These are phyloP conservation scores for Macrolepiota dolichaula DNA, from an alignment of 768 basidiomycete species.

Conservation along the genomic window DNA sequence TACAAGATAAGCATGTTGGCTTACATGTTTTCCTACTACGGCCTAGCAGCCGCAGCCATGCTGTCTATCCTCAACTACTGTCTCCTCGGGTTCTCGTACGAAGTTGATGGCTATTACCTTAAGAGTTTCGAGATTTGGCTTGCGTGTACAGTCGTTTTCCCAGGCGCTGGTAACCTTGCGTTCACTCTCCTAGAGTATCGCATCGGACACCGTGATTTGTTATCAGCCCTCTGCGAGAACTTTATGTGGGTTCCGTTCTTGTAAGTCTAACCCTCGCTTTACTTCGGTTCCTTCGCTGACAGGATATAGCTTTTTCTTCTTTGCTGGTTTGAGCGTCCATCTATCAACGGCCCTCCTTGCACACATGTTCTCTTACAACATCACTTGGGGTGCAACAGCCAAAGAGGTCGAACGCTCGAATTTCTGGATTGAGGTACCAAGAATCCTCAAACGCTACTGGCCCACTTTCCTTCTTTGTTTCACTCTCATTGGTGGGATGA, in stretches of 20 bases:
- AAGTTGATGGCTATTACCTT: slow-evolving; percentile 69
- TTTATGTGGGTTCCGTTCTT: slow-evolving; percentile 72
- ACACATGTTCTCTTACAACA: slow-evolving; percentile 74
- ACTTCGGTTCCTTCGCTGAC: neutral
- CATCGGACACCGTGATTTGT: slow-evolving; percentile 51
- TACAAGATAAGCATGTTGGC: slow-evolving; percentile 82
- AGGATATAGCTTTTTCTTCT: slow-evolving; percentile 66
- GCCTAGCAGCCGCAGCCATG: slow-evolving; percentile 58
- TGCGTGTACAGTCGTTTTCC: slow-evolving; percentile 69
- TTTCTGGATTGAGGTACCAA: slow-evolving; percentile 88
- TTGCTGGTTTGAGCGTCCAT: slow-evolving; percentile 72
- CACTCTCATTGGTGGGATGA: slow-evolving; percentile 46
- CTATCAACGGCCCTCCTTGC: slow-evolving; percentile 62
- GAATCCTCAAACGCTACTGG: slow-evolving; percentile 79
- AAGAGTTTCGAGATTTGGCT: slow-evolving; percentile 75
- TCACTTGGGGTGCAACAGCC: slow-evolving; percentile 74
- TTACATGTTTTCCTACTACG: slow-evolving; percentile 64
- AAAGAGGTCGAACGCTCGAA: slow-evolving; percentile 87
- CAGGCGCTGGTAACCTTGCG: slow-evolving; percentile 63
- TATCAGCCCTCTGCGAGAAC: slow-evolving; percentile 54
- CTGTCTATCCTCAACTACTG: slow-evolving; percentile 71
- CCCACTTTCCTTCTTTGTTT: slow-evolving; percentile 55
- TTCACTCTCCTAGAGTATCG: slow-evolving; percentile 71
- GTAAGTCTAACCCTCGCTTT: slow-evolving; percentile 34
- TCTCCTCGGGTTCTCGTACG: slow-evolving; percentile 56